phyloP scores from a whole-genome alignment of 257 asterid species.

The Datura wrightii region DNA sequence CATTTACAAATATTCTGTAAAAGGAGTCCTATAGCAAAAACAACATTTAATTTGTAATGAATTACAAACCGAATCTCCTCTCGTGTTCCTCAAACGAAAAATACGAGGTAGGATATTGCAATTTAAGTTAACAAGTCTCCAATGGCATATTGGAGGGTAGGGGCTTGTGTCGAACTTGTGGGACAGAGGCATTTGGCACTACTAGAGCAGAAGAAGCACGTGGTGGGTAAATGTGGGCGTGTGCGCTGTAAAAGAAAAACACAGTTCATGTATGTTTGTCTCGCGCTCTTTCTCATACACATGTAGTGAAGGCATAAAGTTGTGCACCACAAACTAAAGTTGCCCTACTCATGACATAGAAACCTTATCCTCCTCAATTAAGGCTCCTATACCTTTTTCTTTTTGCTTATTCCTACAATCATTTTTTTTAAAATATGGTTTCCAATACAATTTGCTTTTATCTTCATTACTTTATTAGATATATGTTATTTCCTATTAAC shows the following conservation, averaged over 20 bases:
- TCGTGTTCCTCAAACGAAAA: no score
- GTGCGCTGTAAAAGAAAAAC: slow-evolving; percentile 41
- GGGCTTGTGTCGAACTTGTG: neutral
- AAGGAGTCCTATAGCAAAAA: no score
- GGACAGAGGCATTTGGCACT: neutral
- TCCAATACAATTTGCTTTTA: neutral
- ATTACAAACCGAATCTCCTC: no score
- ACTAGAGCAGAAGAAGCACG: slow-evolving; percentile 35
- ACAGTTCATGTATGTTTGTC: slow-evolving; percentile 37
- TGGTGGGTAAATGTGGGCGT: slow-evolving; percentile 42
- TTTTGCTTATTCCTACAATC: neutral
- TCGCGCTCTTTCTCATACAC: slow-evolving; percentile 35
- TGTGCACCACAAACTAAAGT: neutral
- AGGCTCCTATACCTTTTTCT: neutral
- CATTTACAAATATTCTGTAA: no score
- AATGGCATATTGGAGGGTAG: neutral
- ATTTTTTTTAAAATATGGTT: neutral
- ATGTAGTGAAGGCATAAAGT: neutral
- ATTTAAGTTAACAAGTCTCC: neutral
- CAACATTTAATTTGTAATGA: no score
- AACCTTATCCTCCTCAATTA: slow-evolving; percentile 21
- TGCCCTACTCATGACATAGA: neutral
- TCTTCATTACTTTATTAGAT: neutral
- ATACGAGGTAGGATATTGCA: neutral
- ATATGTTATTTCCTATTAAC: neutral